phyloP scores from a whole-genome alignment of 805 yeast species.

The Candida caryicola region DNA sequence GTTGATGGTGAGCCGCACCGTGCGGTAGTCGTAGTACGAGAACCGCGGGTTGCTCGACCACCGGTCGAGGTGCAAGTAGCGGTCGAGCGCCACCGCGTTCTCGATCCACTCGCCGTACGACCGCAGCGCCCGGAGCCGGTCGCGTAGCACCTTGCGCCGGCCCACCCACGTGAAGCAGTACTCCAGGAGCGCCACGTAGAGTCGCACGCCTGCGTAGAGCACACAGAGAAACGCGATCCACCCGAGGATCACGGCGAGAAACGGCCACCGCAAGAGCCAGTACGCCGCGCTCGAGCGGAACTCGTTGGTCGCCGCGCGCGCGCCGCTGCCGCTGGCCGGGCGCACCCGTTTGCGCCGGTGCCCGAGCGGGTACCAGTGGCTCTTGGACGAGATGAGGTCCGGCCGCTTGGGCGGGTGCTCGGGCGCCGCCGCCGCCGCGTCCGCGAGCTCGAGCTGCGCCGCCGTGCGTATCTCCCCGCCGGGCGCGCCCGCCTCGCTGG shows the following conservation, averaged over 20 bases:
- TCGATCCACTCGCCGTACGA: constrained; percentile 61
- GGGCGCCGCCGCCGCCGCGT: background rate
- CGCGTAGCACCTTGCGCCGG: constrained; percentile 47
- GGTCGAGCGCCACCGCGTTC: constrained; percentile 58
- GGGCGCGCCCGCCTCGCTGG: too few relatives aligned
- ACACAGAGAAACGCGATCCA: constrained; percentile 55
- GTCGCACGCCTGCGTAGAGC: constrained; percentile 51
- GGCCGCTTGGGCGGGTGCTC: constrained; percentile 11
- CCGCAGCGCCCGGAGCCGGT: constrained; percentile 45
- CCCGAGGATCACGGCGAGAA: constrained; percentile 46
- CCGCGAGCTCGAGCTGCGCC: background rate
- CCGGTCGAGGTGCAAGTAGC: constrained; percentile 52
- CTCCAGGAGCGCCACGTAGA: constrained; percentile 64
- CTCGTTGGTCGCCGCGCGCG: constrained; percentile 22
- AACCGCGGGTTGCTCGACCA: constrained; percentile 65
- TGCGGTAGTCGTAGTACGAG: constrained; percentile 65
- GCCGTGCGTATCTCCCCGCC: background rate
- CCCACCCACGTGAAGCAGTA: constrained; percentile 60
- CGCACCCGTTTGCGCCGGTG: constrained; percentile 3
- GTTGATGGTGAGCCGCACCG: constrained; percentile 47
- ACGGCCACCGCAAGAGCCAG: constrained; percentile 61
- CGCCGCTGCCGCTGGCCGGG: background rate
- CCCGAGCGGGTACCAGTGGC: constrained; percentile 28
- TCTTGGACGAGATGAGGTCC: constrained; percentile 19
- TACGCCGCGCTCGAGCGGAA: constrained; percentile 35